phyloP scores from a whole-genome alignment of 805 yeast genomes.

The Saccharomycopsis sp. region DNA sequence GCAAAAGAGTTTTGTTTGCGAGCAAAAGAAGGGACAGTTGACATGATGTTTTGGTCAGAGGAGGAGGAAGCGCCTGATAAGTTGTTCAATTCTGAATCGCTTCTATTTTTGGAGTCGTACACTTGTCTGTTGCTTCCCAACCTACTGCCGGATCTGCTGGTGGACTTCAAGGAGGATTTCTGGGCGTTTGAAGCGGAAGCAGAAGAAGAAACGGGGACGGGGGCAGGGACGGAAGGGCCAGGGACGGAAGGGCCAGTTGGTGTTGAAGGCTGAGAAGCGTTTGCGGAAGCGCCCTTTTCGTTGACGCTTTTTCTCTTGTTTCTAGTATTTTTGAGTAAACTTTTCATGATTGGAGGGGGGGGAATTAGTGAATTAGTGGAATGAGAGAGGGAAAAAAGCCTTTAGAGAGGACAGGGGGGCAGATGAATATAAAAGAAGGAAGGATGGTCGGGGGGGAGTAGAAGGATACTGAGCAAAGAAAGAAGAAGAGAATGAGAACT shows the following conservation, averaged over 20 bases:
- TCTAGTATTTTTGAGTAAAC: slow-evolving; percentile 15
- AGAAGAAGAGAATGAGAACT: background rate
- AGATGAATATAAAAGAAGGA: too few relatives aligned
- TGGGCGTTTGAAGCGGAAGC: background rate
- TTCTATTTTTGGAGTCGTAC: slow-evolving; percentile 8
- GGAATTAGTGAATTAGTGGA: too few relatives aligned
- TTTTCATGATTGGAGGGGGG: slow-evolving; percentile 14
- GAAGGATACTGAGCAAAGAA: background rate
- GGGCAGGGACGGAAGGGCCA: too few relatives aligned
- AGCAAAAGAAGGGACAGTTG: slow-evolving; percentile 12
- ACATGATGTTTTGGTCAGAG: too few relatives aligned
- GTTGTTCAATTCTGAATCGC: background rate
- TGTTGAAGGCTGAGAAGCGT: background rate
- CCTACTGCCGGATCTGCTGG: slow-evolving; percentile 12
- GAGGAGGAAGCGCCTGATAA: too few relatives aligned
- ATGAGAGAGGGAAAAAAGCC: too few relatives aligned
- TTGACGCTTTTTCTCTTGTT: slow-evolving; percentile 20
- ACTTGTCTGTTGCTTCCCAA: slow-evolving; percentile 7
- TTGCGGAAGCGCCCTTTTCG: slow-evolving; percentile 7
- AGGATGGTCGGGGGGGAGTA: too few relatives aligned
- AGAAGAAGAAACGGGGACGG: background rate
- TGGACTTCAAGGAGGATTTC: slow-evolving; percentile 4
- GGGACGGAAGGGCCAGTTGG: background rate
- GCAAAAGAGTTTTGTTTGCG: slow-evolving; percentile 6
- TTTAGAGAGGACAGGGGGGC: too few relatives aligned